Conservation (phyloP, 805 yeast species). For the Suhomyces kilbournensis region DNA sequence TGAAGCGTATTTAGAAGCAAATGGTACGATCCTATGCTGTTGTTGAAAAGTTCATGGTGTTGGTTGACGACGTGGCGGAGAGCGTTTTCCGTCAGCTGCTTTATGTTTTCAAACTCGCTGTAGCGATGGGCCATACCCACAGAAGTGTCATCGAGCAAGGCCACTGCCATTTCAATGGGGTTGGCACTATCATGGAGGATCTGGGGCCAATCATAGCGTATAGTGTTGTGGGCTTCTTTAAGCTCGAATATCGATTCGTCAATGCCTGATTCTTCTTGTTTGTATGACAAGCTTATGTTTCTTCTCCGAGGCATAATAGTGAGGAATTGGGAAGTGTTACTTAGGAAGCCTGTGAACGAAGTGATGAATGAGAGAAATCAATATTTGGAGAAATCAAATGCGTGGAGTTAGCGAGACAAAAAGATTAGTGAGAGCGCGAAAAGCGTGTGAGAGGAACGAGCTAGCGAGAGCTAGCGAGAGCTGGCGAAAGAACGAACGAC, state of each 20-base stretch:
- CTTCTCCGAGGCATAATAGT: conserved; percentile 7
- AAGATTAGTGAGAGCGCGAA: not conserved
- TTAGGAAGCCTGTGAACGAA: not conserved
- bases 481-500: no score
- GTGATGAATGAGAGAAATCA: not conserved
- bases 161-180: conserved; percentile 81
- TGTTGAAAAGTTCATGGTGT: conserved; percentile 80
- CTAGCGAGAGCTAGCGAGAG: not conserved
- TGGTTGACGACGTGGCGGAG: conserved; percentile 73
- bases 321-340: not conserved
- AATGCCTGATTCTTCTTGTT: not conserved
- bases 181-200: conserved; percentile 51
- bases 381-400: not conserved
- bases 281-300: not conserved
- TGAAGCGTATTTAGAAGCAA: conserved; percentile 60
- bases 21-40: conserved; percentile 80
- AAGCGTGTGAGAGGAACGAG: no score
- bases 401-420: not conserved
- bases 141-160: conserved; percentile 79
- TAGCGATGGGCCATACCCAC: conserved; percentile 83
- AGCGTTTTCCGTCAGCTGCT: conserved; percentile 52
- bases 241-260: conserved; percentile 31
- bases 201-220: conserved; percentile 45
- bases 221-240: conserved; percentile 33
- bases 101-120: conserved; percentile 62